Evolutionary conservation across 2,329 filamentous ascomycete species (phyloP), one percentile per base, ranked within the genome.

Genomic region (Aspergillus glaucus): DNA sequence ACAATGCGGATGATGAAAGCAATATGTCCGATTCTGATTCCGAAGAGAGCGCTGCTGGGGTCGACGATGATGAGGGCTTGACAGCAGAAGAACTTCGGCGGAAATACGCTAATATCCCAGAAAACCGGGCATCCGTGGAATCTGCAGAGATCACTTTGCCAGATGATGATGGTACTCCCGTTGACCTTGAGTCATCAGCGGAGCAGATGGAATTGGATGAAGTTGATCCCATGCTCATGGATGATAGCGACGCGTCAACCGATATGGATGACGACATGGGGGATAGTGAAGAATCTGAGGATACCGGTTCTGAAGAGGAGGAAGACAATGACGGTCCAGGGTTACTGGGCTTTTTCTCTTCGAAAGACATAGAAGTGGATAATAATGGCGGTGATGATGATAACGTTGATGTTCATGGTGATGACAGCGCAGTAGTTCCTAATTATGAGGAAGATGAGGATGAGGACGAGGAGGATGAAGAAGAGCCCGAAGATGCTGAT

Each of bases 1-100:
- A 84, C 0, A 85, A 86, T 52, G 61, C 61, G 28, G 76, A 77
- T 14, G 74, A 76, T 26, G 79, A 76, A 50, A 69, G 66, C 42
- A 77, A 78, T 30, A 79, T 64, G 75, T 75, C 56, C 56, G 67
- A 55, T 59, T 72, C 66, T 24, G 74, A 75, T 24, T 65, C 64
- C 9, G 76, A 71, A 36, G 76, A 70, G 36, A 62, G 67, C 22
- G 66, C 65, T 36, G 60, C 67, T 12, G 65, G 57, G 28, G 49
- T 60, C 34, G 66, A 73, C 54, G 67, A 72, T 50, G 75, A 77
- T 57, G 73, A 70, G 47, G 63, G 60, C 8, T 59, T 77, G 48
- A 75, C 72, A 14, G 65, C 71, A 9, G 74, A 76, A 53, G 67
- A 76, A 50, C 67, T 77, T 44, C 69, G 66, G 49, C 57, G 62